phyloP scores from a whole-genome alignment of 2,329 filamentous ascomycete species.

The Xylariaceae sp. region DNA sequence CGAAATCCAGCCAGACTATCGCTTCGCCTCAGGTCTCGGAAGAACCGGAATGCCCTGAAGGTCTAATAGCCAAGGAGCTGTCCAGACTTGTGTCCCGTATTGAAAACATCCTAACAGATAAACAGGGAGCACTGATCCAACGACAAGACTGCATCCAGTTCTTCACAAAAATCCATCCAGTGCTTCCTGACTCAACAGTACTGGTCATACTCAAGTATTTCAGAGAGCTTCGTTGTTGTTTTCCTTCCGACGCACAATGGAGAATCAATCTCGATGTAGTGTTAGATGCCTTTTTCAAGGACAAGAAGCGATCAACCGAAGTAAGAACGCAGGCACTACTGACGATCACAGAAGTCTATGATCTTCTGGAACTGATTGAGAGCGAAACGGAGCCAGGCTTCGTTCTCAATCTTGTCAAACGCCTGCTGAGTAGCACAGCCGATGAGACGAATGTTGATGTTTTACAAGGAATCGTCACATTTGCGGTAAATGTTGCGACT shows the following conservation, averaged over 20 bases:
- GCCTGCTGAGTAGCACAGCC: slow-evolving; percentile 57
- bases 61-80: slow-evolving; percentile 42
- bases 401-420: slow-evolving; percentile 55
- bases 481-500: slow-evolving; percentile 62
- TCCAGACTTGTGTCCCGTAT: slow-evolving; percentile 44
- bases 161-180: slow-evolving; percentile 57
- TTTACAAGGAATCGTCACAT: slow-evolving; percentile 60
- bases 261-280: slow-evolving; percentile 59
- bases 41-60: slow-evolving; percentile 34
- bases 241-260: slow-evolving; percentile 68
- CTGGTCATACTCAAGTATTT: slow-evolving; percentile 64
- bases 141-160: slow-evolving; percentile 64
- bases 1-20: slow-evolving; percentile 21
- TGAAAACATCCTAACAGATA: slow-evolving; percentile 45
- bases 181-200: slow-evolving; percentile 62
- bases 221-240: slow-evolving; percentile 65
- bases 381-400: slow-evolving; percentile 55
- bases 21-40: slow-evolving; percentile 24
- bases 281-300: slow-evolving; percentile 59
- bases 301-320: slow-evolving; percentile 55
- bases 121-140: slow-evolving; percentile 51
- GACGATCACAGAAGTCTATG: slow-evolving; percentile 56
- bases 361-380: slow-evolving; percentile 55
- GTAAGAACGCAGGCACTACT: slow-evolving; percentile 61
- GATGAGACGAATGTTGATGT: slow-evolving; percentile 62